phyloP scores from a whole-genome alignment of 306 rosid genomes.

The Carpinus viminea region DNA sequence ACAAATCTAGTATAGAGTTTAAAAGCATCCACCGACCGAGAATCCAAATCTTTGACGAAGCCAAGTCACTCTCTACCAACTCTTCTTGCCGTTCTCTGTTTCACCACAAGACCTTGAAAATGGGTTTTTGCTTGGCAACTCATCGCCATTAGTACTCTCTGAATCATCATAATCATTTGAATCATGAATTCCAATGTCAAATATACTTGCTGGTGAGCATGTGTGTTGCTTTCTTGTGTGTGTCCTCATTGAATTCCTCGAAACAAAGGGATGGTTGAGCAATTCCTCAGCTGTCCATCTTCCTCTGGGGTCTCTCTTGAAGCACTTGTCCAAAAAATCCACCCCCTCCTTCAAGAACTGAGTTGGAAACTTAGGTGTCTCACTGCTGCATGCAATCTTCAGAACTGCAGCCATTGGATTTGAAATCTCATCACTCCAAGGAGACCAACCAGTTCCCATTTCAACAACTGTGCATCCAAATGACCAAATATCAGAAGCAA shows the following conservation, averaged over 20 bases:
- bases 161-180: slow-evolving; percentile 26
- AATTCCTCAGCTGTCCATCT: slow-evolving; percentile 43
- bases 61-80: slow-evolving; percentile 21
- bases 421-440: slow-evolving; percentile 40
- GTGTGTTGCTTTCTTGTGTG: slow-evolving; percentile 3
- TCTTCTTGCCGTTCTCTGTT: slow-evolving; percentile 7
- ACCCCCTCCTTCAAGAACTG: slow-evolving; percentile 45
- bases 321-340: slow-evolving; percentile 59
- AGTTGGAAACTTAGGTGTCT: slow-evolving; percentile 47
- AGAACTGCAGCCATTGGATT: slow-evolving; percentile 47
- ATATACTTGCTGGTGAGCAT: slow-evolving; percentile 51
- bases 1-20: neutral
- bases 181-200: slow-evolving; percentile 33
- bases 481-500: slow-evolving; percentile 62
- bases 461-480: slow-evolving; percentile 69
- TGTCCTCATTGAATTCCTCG: slow-evolving; percentile 16
- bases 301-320: slow-evolving; percentile 52
- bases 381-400: slow-evolving; percentile 45
- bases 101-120: slow-evolving; percentile 22
- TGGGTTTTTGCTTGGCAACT: slow-evolving; percentile 27
- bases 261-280: slow-evolving; percentile 60
- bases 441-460: slow-evolving; percentile 65
- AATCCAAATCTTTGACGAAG: slow-evolving; percentile 55
- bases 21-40: slow-evolving; percentile 34
- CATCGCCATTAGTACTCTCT: slow-evolving; percentile 11